phyloP scores from a whole-genome alignment of 2,329 filamentous ascomycete species.

The Fusarium brachygibbosum region DNA sequence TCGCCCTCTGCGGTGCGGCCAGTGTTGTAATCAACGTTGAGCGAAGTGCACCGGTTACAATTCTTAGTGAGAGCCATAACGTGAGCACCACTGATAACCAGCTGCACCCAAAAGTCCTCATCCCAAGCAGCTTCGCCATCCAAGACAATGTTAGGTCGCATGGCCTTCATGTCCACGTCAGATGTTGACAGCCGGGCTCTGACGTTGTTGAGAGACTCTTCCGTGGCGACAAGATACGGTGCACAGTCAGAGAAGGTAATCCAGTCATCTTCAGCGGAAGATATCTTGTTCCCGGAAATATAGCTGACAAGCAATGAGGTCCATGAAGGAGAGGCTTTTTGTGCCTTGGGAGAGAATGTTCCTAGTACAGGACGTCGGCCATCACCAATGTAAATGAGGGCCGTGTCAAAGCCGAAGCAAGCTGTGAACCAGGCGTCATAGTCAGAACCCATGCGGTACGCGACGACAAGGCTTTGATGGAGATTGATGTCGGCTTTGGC shows the following conservation, averaged over 20 bases:
- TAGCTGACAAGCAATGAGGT: constrained; percentile 53
- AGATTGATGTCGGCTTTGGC: constrained; percentile 67
- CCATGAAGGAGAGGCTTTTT: constrained; percentile 50
- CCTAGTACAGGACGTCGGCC: constrained; percentile 73
- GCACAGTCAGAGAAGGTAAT: constrained; percentile 82
- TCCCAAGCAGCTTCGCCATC: constrained; percentile 72
- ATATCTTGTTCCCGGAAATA: constrained; percentile 41
- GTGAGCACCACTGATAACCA: constrained; percentile 58
- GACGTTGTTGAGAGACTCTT: constrained; percentile 77
- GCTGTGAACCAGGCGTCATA: constrained; percentile 77
- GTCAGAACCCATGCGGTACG: constrained; percentile 72
- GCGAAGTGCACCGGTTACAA: constrained; percentile 75
- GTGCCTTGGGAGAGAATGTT: constrained; percentile 60
- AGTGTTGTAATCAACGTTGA: constrained; percentile 79
- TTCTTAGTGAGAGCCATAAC: constrained; percentile 75
- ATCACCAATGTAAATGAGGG: constrained; percentile 75
- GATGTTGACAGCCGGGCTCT: constrained; percentile 66
- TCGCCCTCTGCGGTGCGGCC: constrained; percentile 70
- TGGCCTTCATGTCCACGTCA: constrained; percentile 74
- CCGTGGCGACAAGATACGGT: constrained; percentile 79
- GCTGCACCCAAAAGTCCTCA: constrained; percentile 79
- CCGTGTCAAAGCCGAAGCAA: constrained; percentile 72
- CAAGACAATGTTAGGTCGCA: constrained; percentile 80
- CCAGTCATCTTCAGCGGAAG: constrained; percentile 55
- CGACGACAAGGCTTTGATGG: constrained; percentile 69